Base-by-base conservation (phyloP, 2,329 filamentous ascomycete species). In the Pleurostoma richardsiae region DNA sequence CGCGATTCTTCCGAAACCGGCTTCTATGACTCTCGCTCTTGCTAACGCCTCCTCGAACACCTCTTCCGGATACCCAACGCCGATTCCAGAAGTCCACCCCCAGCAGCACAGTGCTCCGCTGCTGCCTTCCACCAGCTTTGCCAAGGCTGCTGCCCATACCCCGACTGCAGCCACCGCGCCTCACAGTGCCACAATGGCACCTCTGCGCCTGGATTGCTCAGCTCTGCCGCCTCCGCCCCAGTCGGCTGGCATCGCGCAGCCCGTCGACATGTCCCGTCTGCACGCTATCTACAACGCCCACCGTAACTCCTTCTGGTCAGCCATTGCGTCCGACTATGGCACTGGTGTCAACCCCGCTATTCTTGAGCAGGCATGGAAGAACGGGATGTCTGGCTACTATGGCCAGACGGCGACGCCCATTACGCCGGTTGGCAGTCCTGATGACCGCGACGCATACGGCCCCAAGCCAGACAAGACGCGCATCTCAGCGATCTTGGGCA, bases 291-390 rank as follows among this genome's bases (percentile, higher is more conserved):
- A 91, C 65, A 77, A 82, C 44, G 71, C 78, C 6, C 86, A 89
- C 65, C 81, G 85, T 40, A 72, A 76, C 43, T 77, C 79, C 6
- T 91, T 92, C 69, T 92, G 88, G 87, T 73, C 78, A 31, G 74
- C 79, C 42, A 77, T 92, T 33, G 86, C 86, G 30, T 71, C 79
- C 29, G 85, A 90, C 57, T 91, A 91, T 58, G 86, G 86, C 45
- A 64, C 70, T 10, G 78, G 81, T 31, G 74, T 75, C 2, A 83
- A 79, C 42, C 79, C 85, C 2, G 72, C 75, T 10, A 72, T 81
- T 31, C 72, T 90, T 26, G 86, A 89, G 67, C 82, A 85, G 60
- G 81, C 83, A n/a, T 90, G 85, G 82, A 76, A 73, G 60, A 68
- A 70, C 7, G 74, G 70, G 38, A 58, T 63, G 29, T 67, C 69